Percentiles rank a stretch among this genome's conserved stretches.
Evolutionary conservation across 108 stramenopile species (phyloP).

Genomic region (Cyclotella baltica): DNA sequence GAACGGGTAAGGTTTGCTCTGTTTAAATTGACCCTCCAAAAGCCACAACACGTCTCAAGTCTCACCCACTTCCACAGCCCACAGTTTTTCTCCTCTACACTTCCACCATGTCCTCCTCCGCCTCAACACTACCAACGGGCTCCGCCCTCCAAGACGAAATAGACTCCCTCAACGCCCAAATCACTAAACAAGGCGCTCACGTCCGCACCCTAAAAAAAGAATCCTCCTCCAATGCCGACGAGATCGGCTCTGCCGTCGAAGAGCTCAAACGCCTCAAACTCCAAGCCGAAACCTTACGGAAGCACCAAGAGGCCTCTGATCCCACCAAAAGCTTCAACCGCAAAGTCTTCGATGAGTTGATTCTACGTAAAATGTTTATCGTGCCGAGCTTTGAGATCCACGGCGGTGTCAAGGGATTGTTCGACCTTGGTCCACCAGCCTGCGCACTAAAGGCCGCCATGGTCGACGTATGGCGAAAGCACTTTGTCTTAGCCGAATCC

Average conservation of each 20-base stretch:
- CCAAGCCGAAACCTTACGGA: constrained; percentile 60
- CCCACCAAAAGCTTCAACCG: constrained; percentile 76
- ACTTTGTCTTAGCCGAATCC: constrained; percentile 96
- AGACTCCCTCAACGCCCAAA: constrained; percentile 85
- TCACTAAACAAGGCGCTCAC: constrained; percentile 84
- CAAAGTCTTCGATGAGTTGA: constrained; percentile 93
- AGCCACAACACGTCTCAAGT: neutral
- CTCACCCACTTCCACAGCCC: neutral
- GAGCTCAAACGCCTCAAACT: constrained; percentile 82
- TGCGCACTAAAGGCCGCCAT: constrained; percentile 98
- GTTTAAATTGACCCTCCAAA: neutral
- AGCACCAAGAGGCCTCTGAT: constrained; percentile 60
- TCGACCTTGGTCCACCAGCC: constrained; percentile 98
- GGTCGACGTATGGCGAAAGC: constrained; percentile 95
- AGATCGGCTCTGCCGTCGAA: constrained; percentile 80
- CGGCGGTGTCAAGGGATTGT: constrained; percentile 98
- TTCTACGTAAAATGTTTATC: constrained; percentile 99
- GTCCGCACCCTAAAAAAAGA: constrained; percentile 91
- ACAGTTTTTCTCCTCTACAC: neutral
- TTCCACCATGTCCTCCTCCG: constrained; percentile 19
- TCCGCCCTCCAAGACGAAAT: constrained; percentile 75
- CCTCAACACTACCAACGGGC: constrained; percentile 8
- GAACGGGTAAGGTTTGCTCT: too few species aligned
- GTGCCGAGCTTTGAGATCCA: constrained; percentile 99
- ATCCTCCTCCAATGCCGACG: constrained; percentile 74